Evolutionary conservation across 2,329 filamentous ascomycete species (phyloP).

Genomic region (Microascus cirrosus): DNA sequence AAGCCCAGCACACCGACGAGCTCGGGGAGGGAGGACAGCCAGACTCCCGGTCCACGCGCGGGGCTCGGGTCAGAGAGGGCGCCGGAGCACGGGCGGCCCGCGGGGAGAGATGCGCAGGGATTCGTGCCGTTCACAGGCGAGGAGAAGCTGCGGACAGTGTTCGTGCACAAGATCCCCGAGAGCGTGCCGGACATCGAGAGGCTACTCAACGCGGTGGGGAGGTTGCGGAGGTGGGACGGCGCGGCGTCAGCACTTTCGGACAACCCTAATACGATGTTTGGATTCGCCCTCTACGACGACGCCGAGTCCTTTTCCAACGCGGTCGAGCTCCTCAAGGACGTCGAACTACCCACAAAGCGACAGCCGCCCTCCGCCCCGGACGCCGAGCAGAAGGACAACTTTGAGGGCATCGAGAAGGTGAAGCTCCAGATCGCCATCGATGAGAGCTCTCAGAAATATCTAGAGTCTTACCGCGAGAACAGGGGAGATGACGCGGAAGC

Average conservation of each 20-base stretch:
- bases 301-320: slow-evolving; percentile 77
- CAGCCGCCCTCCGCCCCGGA: slow-evolving; percentile 34
- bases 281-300: slow-evolving; percentile 93
- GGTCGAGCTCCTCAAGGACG: slow-evolving; percentile 70
- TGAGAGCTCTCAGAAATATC: slow-evolving; percentile 68
- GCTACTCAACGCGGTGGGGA: slow-evolving; percentile 66
- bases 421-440: slow-evolving; percentile 68
- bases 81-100: slow-evolving; percentile 47
- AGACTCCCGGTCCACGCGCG: neutral
- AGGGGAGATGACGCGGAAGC: slow-evolving; percentile 51
- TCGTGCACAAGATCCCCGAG: slow-evolving; percentile 76
- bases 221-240: slow-evolving; percentile 75
- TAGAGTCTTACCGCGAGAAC: slow-evolving; percentile 67
- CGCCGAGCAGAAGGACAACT: slow-evolving; percentile 23
- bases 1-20: slow-evolving; percentile 38
- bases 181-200: slow-evolving; percentile 66
- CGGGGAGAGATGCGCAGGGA: slow-evolving; percentile 58
- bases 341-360: slow-evolving; percentile 72
- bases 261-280: slow-evolving; percentile 76
- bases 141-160: slow-evolving; percentile 85
- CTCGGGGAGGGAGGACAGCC: neutral
- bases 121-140: slow-evolving; percentile 76
- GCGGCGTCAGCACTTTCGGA: slow-evolving; percentile 49
- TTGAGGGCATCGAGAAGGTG: slow-evolving; percentile 53
- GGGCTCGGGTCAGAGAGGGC: slow-evolving; percentile 53